Evolutionary conservation across 805 yeast species (phyloP), one percentile per base, ranked within the genome.

Genomic region (Saturnispora quitensis): DNA sequence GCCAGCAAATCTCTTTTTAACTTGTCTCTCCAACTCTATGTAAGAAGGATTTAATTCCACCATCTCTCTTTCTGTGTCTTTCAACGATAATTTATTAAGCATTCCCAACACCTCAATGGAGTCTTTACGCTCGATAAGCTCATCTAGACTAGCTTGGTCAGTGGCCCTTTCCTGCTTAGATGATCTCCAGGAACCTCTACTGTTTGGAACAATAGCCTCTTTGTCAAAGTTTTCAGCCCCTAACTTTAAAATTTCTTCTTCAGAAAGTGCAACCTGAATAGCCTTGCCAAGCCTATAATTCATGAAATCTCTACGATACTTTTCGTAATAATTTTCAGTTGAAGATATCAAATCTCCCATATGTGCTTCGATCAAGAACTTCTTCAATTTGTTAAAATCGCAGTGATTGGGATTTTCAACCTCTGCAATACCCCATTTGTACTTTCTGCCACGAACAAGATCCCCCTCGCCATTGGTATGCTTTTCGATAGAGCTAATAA

Each of bases 381-480:
- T 75, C 57, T 87, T 78, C 56, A 90, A 73, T 54, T 73, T 73
- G 28, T 67, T 56, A 61, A 89, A 89, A 64, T 91, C 97, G 67
- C 95, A 87, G 65, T 85, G 89, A 8, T 70, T 66, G 18, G 76
- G 77, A 64, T 88, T 84, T 61, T 86, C 96, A 40, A 87, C 85
- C 62, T 89, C 96, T 13, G 87, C 86, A 22, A 78, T 66, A 0
- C 97, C 97, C 97, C 97, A 90, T 17, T 72, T 74, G 69, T 89
- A 90, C 61, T 76, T 75, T 61, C 96, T 76, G 17, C 93, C 96
- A 56, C 85, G 74, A 28, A 86, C 86, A 3, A 67, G 55, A 33
- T 73, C 67, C 9, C 82, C 81, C 9, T 69, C 68, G 3, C 66
- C 58, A 48, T 73, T 73, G 45, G 62, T 58, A 33, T 73, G 75